A percentile compares a stretch with the other conserved stretches of the same genome.
Conservation (phyloP, 2,329 filamentous ascomycete species). For the Diaporthe eres region DNA sequence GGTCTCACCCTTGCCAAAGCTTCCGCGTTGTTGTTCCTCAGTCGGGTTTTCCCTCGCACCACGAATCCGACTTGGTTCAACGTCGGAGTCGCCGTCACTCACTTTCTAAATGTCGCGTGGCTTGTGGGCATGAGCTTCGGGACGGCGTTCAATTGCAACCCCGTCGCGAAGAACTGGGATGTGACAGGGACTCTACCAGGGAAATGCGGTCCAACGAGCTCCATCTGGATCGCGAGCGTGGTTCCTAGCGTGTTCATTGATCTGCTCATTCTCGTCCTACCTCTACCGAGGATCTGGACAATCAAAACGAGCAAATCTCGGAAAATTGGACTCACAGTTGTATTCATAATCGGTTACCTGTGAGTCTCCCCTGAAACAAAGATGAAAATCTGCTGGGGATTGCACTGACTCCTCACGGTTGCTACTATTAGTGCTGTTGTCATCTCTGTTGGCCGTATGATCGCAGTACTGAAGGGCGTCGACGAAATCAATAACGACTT, state of each 20-base stretch:
- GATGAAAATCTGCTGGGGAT: too few species aligned
- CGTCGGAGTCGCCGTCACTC: not conserved
- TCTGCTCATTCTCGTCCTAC: slow-evolving; percentile 42
- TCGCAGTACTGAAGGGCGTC: too few species aligned
- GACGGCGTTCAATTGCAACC: slow-evolving; percentile 42
- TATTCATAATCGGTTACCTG: slow-evolving; percentile 44
- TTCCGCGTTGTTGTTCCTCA: not conserved
- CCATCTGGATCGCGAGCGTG: slow-evolving; percentile 37
- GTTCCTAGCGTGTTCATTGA: slow-evolving; percentile 43
- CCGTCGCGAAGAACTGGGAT: not conserved
- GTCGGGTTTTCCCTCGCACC: not conserved
- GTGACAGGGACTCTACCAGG: not conserved
- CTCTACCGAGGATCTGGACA: slow-evolving; percentile 42
- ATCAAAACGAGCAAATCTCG: slow-evolving; percentile 38
- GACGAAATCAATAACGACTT: too few species aligned
- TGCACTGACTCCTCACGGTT: too few species aligned
- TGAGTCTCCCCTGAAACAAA: not conserved
- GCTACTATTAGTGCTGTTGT: too few species aligned
- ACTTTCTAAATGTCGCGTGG: slow-evolving; percentile 33
- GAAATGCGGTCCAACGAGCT: not conserved
- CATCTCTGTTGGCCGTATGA: too few species aligned
- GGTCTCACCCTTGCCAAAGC: not conserved
- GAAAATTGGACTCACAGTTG: slow-evolving; percentile 39
- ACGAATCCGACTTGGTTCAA: not conserved
- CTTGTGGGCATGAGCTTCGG: slow-evolving; percentile 41